Evolutionary conservation across 2,329 filamentous ascomycete species (phyloP).

Genomic region (Stagonosporopsis vannaccii): DNA sequence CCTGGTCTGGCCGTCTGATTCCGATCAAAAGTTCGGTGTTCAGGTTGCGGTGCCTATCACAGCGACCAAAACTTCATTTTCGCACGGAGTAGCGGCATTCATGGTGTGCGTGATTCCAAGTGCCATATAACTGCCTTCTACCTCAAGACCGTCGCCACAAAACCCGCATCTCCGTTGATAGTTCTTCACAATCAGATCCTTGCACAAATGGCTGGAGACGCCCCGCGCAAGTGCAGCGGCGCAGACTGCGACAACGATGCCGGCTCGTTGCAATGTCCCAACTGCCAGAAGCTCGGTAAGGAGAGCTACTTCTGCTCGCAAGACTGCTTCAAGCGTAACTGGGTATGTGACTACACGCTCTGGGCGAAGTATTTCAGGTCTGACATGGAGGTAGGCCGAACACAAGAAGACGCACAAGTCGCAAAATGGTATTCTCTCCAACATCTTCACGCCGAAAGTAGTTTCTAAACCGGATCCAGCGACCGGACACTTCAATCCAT

Average conservation of each 20-base stretch:
- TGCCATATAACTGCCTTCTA: slow-evolving; percentile 9
- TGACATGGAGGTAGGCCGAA: slow-evolving; percentile 64
- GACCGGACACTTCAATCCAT: slow-evolving; percentile 90
- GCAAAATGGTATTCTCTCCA: slow-evolving; percentile 76
- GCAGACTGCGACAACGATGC: slow-evolving; percentile 87
- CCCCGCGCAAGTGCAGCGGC: slow-evolving; percentile 77
- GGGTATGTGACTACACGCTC: slow-evolving; percentile 68
- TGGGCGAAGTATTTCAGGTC: slow-evolving; percentile 21
- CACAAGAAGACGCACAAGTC: slow-evolving; percentile 88
- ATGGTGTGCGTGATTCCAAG: background rate
- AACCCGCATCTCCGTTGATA: background rate
- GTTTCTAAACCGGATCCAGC: slow-evolving; percentile 92
- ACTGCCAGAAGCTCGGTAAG: slow-evolving; percentile 87
- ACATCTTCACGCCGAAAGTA: slow-evolving; percentile 77
- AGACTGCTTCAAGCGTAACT: slow-evolving; percentile 98
- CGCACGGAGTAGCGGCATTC: slow-evolving; percentile 28
- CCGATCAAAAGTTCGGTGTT: slow-evolving; percentile 8
- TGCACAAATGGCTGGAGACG: slow-evolving; percentile 44
- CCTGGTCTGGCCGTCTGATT: slow-evolving; percentile 14
- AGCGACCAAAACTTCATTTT: slow-evolving; percentile 14
- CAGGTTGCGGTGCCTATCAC: background rate
- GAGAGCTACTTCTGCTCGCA: slow-evolving; percentile 98
- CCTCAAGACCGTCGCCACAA: background rate
- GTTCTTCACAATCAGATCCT: background rate
- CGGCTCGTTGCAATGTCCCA: slow-evolving; percentile 88